phyloP scores from a whole-genome alignment of 306 rosid species.

The Quercus robur region DNA sequence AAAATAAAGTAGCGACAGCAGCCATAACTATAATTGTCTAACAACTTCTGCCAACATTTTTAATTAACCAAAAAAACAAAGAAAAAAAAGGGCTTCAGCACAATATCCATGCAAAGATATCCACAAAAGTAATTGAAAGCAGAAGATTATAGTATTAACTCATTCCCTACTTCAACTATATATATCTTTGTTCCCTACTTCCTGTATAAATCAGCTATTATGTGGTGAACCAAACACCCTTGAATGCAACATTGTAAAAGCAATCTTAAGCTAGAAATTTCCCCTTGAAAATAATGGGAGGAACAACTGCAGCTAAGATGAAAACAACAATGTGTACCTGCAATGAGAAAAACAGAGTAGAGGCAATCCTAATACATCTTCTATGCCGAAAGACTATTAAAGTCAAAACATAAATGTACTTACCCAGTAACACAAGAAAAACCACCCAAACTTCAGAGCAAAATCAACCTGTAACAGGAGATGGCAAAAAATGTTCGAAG shows the following conservation, averaged over 20 bases:
- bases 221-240: not conserved
- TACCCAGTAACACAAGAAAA: slow-evolving; percentile 69
- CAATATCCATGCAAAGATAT: not conserved
- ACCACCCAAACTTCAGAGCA: slow-evolving; percentile 92
- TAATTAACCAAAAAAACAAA: too few relatives aligned
- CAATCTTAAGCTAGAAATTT: slow-evolving; percentile 76
- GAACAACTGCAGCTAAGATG: slow-evolving; percentile 77
- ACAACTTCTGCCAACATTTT: not conserved
- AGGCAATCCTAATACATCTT: slow-evolving; percentile 21
- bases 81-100: not conserved
- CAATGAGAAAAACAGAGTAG: slow-evolving; percentile 26
- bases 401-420: slow-evolving; percentile 22
- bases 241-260: slow-evolving; percentile 15
- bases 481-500: slow-evolving; percentile 19
- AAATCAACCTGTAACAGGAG: slow-evolving; percentile 74
- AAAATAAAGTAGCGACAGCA: too few relatives aligned
- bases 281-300: slow-evolving; percentile 81
- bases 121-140: not conserved
- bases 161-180: not conserved
- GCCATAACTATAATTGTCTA: not conserved
- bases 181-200: slow-evolving; percentile 13
- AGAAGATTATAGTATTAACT: not conserved
- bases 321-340: slow-evolving; percentile 86
- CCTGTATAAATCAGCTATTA: slow-evolving; percentile 6
- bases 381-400: slow-evolving; percentile 16